Evolutionary conservation across 495 filamentous ascomycete species (phyloP), one percentile per base, ranked within the genome.

Genomic region (Echria macrotheca): DNA sequence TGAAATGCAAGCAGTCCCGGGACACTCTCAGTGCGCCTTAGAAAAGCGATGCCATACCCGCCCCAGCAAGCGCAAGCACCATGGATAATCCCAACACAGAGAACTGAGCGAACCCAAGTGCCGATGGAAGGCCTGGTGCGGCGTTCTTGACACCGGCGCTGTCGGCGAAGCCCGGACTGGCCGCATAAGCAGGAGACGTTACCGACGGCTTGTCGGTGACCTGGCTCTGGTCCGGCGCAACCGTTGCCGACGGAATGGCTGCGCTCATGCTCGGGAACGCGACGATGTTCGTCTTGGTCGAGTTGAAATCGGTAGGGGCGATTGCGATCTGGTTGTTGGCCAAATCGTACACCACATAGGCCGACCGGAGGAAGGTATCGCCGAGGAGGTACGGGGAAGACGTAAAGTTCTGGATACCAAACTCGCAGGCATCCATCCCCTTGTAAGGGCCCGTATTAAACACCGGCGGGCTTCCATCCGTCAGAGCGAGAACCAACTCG

Each of bases 261-360:
- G 77, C 77, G 29, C 73, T 68, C 25, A 50, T 37, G 60, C 71
- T 75, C 11, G 71, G 54, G 53, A 80, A 80, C 0, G 72, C 49
- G 4, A 80, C 66, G n/a, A 79, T 51, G 50, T 80, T 73, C 32
- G 63, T 77, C 7, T 65, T 58, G 0, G 85, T 87, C 10, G 84
- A 69, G 58, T 96, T 91, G 73, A 95, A 96, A 33, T 87, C 79
- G 6, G 93, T 95, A 42, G 85, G 82, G 8, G 89, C 93, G 32
- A 98, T 66, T 6, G 76, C 87, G 47, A 98, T 86, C 63, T 91
- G 75, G 67, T 95, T 91, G 67, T 95, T 96, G 26, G 75, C 75
- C 5, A 98, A 72, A 57, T 97, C 93, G 61, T 95, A 97, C 0
- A 97, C 94, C 9, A 95, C 87, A 59, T 97, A 98, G 0, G 91